Evolutionary conservation across 495 filamentous ascomycete genomes (phyloP).

Genomic region (Lentithecium fluviatile): DNA sequence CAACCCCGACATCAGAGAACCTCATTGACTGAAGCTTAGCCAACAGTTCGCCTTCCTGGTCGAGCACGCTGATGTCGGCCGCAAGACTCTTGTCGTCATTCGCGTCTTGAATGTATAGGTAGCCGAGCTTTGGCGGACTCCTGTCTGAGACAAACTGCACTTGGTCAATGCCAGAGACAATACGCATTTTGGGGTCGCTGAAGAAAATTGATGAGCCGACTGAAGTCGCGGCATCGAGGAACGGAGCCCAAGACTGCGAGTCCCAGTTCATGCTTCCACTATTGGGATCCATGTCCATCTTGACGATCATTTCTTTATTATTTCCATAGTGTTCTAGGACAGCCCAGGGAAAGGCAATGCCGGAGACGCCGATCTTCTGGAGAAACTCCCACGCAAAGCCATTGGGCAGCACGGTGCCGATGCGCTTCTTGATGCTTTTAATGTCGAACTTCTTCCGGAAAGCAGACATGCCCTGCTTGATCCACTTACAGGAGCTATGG

Average conservation of each 20-base stretch:
- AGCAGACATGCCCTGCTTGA: constrained; percentile 32
- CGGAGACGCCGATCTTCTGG: constrained; percentile 44
- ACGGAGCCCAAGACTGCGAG: constrained; percentile 46
- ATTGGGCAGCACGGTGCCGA: constrained; percentile 27
- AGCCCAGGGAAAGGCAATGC: constrained; percentile 50
- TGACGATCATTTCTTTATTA: constrained; percentile 47
- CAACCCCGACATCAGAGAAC: constrained; percentile 46
- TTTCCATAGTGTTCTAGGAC: constrained; percentile 47
- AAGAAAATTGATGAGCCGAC: constrained; percentile 50
- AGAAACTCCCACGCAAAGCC: constrained; percentile 48
- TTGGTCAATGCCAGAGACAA: constrained; percentile 25
- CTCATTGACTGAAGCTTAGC: constrained; percentile 42
- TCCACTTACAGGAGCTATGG: constrained; percentile 5
- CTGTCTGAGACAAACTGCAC: constrained; percentile 27
- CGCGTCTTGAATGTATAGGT: constrained; percentile 38
- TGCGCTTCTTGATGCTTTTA: constrained; percentile 2
- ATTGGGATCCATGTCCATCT: constrained; percentile 41
- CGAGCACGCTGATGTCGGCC: constrained; percentile 27
- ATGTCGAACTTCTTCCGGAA: constrained; percentile 17
- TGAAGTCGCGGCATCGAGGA: constrained; percentile 51
- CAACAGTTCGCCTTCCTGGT: constrained; percentile 37
- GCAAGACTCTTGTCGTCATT: constrained; percentile 7
- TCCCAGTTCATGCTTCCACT: constrained; percentile 37
- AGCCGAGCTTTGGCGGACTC: constrained; percentile 31
- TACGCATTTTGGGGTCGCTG: constrained; percentile 46